Evolutionary conservation across 257 asterid genomes (phyloP).

Genomic region (Petrea volubilis): DNA sequence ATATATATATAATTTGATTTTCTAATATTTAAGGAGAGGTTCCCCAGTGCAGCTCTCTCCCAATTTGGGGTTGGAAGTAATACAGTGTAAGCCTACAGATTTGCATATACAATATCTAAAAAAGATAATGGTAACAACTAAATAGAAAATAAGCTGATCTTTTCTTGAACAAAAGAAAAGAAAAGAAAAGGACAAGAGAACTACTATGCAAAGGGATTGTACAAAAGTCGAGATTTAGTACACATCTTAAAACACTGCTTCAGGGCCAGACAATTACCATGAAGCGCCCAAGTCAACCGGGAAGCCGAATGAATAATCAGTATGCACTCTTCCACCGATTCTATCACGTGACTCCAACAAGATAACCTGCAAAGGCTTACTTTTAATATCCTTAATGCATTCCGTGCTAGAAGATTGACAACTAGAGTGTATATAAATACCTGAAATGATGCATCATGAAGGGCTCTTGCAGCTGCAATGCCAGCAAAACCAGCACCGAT

Average conservation of each 20-base stretch:
- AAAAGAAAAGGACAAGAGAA: background rate
- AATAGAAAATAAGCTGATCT: background rate
- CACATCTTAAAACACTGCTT: background rate
- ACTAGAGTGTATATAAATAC: constrained; percentile 15
- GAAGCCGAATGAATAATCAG: constrained; percentile 75
- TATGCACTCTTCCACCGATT: constrained; percentile 80
- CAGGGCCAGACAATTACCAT: constrained; percentile 41
- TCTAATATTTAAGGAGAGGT: too few relatives aligned
- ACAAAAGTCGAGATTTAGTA: background rate
- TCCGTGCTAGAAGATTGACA: background rate
- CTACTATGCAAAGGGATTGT: background rate
- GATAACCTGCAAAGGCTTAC: constrained; percentile 42
- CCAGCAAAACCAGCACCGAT: constrained; percentile 78
- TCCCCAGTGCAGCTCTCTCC: too few relatives aligned
- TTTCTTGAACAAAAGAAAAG: background rate
- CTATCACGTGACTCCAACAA: constrained; percentile 78
- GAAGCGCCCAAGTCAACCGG: constrained; percentile 88
- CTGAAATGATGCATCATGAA: constrained; percentile 71
- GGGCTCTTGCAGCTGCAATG: constrained; percentile 72
- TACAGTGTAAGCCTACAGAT: background rate
- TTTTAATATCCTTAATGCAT: background rate
- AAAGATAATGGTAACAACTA: background rate
- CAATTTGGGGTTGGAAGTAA: too few relatives aligned
- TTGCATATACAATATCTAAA: background rate
- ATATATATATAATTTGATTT: too few relatives aligned